phyloP scores from a whole-genome alignment of 306 rosid species.

The Vigna radiata region DNA sequence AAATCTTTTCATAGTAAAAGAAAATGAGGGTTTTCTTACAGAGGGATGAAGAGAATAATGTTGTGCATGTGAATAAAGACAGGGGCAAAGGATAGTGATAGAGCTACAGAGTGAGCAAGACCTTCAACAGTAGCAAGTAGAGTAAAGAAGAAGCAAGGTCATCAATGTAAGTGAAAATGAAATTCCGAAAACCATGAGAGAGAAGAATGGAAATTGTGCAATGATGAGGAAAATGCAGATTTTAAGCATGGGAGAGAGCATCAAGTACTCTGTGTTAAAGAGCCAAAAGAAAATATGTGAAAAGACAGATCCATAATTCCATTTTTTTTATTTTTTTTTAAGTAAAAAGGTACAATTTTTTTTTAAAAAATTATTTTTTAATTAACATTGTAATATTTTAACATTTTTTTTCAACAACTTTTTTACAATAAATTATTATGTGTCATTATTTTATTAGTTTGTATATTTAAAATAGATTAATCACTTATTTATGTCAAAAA shows the following conservation, averaged over 20 bases:
- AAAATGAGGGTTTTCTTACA: neutral
- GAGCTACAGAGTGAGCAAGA: neutral
- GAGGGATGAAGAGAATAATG: neutral
- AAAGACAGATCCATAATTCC: neutral
- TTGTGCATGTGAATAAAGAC: conserved; percentile 20
- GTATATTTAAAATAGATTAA: too few relatives aligned
- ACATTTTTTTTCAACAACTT: too few relatives aligned
- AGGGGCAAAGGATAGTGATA: neutral
- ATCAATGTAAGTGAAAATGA: neutral
- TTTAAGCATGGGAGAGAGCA: neutral
- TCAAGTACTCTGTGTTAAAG: neutral
- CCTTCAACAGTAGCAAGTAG: too few relatives aligned
- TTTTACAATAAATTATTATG: too few relatives aligned
- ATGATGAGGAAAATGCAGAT: neutral
- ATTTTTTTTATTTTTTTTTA: too few relatives aligned
- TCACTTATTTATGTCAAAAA: too few relatives aligned
- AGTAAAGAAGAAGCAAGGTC: neutral
- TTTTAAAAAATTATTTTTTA: too few relatives aligned
- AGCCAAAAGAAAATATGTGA: neutral
- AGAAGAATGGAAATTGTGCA: neutral
- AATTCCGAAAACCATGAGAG: neutral
- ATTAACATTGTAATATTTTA: too few relatives aligned
- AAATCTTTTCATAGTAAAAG: neutral
- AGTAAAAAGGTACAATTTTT: too few relatives aligned
- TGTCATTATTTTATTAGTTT: too few relatives aligned